Percentiles rank a stretch among this genome's conserved stretches.
Conservation (phyloP, 345 rosid species). For the Brassica incana region DNA sequence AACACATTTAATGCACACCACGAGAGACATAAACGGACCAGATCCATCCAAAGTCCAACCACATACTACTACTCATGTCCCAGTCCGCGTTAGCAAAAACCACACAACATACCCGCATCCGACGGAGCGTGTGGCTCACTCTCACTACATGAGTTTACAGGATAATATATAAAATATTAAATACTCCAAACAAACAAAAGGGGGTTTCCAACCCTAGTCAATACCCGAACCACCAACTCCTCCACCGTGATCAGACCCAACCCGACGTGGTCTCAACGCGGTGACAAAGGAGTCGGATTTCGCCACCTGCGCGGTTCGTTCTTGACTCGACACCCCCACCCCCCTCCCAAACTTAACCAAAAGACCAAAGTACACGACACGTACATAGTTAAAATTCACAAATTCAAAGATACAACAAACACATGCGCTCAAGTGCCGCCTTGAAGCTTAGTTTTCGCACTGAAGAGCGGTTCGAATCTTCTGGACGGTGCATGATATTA, state of each 20-base stretch:
- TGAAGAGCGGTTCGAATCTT: conserved; percentile 69
- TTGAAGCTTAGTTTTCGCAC: conserved; percentile 34
- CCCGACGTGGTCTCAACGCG: conserved; percentile 35
- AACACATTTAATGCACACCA: conserved; percentile 38
- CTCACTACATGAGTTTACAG: conserved; percentile 8
- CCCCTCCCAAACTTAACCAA: conserved; percentile 1
- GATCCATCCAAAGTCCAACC: conserved; percentile 30
- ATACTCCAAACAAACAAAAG: neutral
- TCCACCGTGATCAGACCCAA: conserved; percentile 34
- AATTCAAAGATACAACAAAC: neutral
- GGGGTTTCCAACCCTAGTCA: conserved; percentile 84
- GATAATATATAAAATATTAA: neutral
- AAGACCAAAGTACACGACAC: conserved; percentile 10
- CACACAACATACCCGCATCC: conserved; percentile 16
- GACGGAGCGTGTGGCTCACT: conserved; percentile 11
- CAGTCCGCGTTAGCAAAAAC: neutral
- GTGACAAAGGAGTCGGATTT: conserved; percentile 56
- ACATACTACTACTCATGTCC: neutral
- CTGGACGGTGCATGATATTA: conserved; percentile 82
- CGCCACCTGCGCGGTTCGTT: conserved; percentile 90
- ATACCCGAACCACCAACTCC: conserved; percentile 99
- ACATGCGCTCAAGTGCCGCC: neutral
- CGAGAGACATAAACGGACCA: conserved; percentile 32
- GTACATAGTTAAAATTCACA: conserved; percentile 1
- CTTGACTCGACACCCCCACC: conserved; percentile 95